Evolutionary conservation across 2,329 filamentous ascomycete genomes (phyloP), one percentile per base, ranked within the genome.

Genomic region (Furcasterigmium furcatum): DNA sequence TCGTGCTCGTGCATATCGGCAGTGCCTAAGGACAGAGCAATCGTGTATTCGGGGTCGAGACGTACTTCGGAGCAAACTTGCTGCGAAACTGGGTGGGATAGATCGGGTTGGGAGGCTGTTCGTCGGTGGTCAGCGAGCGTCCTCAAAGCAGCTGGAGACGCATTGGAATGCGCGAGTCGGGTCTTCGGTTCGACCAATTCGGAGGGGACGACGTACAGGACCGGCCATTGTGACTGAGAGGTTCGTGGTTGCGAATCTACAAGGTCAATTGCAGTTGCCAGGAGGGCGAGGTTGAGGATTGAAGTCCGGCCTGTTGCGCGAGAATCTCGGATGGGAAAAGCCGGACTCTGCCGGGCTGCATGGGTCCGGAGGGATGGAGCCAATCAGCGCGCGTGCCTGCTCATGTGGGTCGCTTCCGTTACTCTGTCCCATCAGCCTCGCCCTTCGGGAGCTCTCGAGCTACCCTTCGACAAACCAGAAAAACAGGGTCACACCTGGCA

Each of bases 51-150:
- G 34, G 34, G 9, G 5, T 36, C 34, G 34, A 29, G 50, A 63
- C 64, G 68, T 79, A 85, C 82, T 83, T 85, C 44, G 82, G 82
- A 62, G 80, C 82, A 63, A 80, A 84, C 55, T 74, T 70, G 69
- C 79, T 84, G 35, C 42, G 46, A 48, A 45, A 52, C 30, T 35
- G 30, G 39, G 50, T 47, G 40, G 49, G 49, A 45, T 52, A 48
- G 34, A 44, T 34, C 41, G 41, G 41, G 41, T 35, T 43, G 30
- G 30, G 41, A 35, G 30, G 12, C 42, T 38, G 42, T 44, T 38
- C 12, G 32, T 10, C 29, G 24, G 19, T 2, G 18, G 34, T 36
- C 34, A 36, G 36, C 39, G 16, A 22, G n/a, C n/a, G n/a, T n/a
- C n/a, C n/a, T n/a, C n/a, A n/a, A n/a, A n/a, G n/a, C n/a, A n/a